A percentile compares a stretch with the other conserved stretches of the same genome.
These are phyloP conservation scores for Taxillus chinensis DNA, from an alignment of 164 flowering plant genomes.

Conservation along the genomic window DNA sequence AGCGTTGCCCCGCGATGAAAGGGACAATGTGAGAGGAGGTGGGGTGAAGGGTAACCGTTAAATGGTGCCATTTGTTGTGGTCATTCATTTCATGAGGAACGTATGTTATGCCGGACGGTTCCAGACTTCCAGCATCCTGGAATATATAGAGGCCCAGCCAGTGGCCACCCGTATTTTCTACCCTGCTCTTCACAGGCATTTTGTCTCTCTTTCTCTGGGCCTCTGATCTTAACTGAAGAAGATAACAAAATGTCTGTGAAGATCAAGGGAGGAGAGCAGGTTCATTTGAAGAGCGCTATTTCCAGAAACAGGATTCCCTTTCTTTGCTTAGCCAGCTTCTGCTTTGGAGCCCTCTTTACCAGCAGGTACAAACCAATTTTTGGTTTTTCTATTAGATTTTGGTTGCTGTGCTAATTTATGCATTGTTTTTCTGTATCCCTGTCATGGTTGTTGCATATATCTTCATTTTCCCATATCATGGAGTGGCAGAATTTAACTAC, in stretches of 20 bases:
- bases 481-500: no score
- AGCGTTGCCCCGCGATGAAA: not conserved
- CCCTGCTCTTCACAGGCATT: not conserved
- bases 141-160: not conserved
- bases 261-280: constrained; percentile 33
- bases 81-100: constrained; percentile 3
- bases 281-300: constrained; percentile 21
- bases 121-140: not conserved
- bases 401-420: no score
- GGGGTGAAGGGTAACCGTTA: not conserved
- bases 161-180: not conserved
- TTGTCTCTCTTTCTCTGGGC: not conserved
- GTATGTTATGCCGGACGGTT: constrained; percentile 1
- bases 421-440: no score
- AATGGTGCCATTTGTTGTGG: not conserved
- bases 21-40: not conserved
- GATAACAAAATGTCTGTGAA: constrained; percentile 32
- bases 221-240: not conserved
- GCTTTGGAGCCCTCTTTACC: constrained; percentile 66
- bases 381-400: no score
- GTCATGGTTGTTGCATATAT: no score
- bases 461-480: no score
- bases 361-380: constrained; percentile 31
- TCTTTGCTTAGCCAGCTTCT: constrained; percentile 61
- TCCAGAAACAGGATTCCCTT: constrained; percentile 42